Base-by-base conservation (phyloP, 2,329 filamentous ascomycete genomes). In the Cordyceps farinosa region DNA sequence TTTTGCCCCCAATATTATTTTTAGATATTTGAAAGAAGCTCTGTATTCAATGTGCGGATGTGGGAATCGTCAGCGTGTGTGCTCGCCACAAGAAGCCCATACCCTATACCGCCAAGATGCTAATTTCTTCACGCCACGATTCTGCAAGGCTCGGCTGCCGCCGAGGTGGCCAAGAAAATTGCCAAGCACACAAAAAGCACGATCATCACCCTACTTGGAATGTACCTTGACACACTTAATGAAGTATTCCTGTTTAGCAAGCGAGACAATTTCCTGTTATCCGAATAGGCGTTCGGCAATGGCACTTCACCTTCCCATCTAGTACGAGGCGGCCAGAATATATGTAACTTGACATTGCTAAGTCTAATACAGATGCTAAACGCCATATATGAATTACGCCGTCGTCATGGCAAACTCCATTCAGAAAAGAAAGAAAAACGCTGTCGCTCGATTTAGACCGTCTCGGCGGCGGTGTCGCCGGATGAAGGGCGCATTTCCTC, bases 401-500 rank as follows among this genome's bases (percentile, higher is more conserved):
- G 10, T 51, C 27, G 32, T 27, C 9, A 45, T 47, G 58, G 48
- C 22, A 53, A 32, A 61, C 29, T 45, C 58, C 58, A 53, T 61
- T 27, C 29, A 5, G 8, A 52, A 48, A 15, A 32, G 22, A 34
- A 51, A 47, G 45, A 36, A 45, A 29, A 53, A 53, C 29, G 34
- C 45, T 10, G 15, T 22, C 36, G 36, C 34, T 51, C 4, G 13
- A 4, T 51, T 48, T 34, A 59, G 15, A 59, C 58, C 15, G 3
- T 61, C 30, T 45, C 29, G 40, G 34, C 32, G n/a, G 36, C 44
- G 9, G 50, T 62, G 13, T 56, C 60, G 5, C 60, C 60, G 11
- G 60, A 62, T 3, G 45, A 42, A 3, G 60, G 60, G 6, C 60
- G 60, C 60, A 17, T 62, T 34, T 62, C 60, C 13, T 62, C 52